Percentiles rank a stretch among this genome's conserved stretches.
Conservation (phyloP, 2,329 filamentous ascomycete genomes). For the Cladosporium sp. region DNA sequence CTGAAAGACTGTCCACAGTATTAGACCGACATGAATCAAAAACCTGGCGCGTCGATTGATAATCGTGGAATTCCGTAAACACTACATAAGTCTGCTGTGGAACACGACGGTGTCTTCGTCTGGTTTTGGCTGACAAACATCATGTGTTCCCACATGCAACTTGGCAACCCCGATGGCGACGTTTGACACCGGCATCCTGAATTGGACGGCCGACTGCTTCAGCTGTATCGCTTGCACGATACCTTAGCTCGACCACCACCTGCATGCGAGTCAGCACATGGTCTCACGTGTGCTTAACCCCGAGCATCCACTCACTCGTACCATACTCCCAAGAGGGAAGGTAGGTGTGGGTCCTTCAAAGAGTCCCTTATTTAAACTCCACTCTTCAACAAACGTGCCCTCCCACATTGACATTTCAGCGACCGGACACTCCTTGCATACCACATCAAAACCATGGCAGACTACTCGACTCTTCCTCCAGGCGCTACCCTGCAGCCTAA, state of each 20-base stretch:
- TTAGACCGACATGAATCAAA: not conserved
- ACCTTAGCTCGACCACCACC: not conserved
- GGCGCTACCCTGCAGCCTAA: conserved; percentile 39
- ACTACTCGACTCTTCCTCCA: conserved; percentile 36
- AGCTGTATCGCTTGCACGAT: not conserved
- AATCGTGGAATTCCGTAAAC: not conserved
- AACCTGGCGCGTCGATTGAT: not conserved
- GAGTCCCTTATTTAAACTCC: not conserved
- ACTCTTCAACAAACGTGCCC: not conserved
- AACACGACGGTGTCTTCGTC: not conserved
- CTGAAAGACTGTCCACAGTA: not conserved
- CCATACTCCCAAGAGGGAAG: not conserved
- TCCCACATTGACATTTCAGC: not conserved
- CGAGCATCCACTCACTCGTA: not conserved
- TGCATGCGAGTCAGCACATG: not conserved
- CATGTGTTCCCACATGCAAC: not conserved
- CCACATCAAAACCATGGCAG: conserved; percentile 21
- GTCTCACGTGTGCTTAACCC: not conserved
- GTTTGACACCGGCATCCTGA: not conserved
- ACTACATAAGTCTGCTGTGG: not conserved
- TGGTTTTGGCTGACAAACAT: not conserved
- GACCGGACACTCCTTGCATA: not conserved
- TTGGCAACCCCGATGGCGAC: not conserved
- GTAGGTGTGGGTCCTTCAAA: not conserved
- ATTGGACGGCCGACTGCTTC: not conserved